Conservation (phyloP, 768 basidiomycete species). For the Suillus sp. region DNA sequence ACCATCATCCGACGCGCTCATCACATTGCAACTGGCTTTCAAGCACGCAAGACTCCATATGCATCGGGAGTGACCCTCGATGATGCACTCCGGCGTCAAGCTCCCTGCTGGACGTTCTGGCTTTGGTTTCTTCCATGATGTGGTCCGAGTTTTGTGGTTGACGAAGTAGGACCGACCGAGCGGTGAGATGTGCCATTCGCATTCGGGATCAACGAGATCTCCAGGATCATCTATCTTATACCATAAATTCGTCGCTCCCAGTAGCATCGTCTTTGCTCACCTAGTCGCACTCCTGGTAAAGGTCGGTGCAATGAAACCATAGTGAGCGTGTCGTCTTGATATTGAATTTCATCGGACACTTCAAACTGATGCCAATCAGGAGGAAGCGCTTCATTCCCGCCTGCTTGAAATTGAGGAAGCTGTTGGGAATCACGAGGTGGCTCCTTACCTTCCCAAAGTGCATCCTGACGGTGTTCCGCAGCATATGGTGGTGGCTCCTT, state of each 20-base stretch:
- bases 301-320: not conserved
- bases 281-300: slow-evolving; percentile 3
- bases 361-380: not conserved
- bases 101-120: not conserved
- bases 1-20: not conserved
- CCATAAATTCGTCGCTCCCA: not conserved
- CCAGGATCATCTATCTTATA: not conserved
- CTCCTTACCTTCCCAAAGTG: not conserved
- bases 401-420: not conserved
- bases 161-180: slow-evolving; percentile 3
- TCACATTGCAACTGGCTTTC: not conserved
- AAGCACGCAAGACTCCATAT: not conserved
- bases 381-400: not conserved
- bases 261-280: not conserved
- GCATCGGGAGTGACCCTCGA: not conserved
- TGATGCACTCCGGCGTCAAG: not conserved
- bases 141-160: not conserved
- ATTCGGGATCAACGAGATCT: not conserved
- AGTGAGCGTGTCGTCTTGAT: not conserved
- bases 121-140: not conserved
- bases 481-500: not conserved
- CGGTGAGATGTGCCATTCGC: slow-evolving; percentile 7
- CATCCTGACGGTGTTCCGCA: not conserved
- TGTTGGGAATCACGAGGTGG: not conserved
- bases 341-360: accelerated